phyloP scores from a whole-genome alignment of 2,329 filamentous ascomycete genomes.

The Zasmidium cellare region DNA sequence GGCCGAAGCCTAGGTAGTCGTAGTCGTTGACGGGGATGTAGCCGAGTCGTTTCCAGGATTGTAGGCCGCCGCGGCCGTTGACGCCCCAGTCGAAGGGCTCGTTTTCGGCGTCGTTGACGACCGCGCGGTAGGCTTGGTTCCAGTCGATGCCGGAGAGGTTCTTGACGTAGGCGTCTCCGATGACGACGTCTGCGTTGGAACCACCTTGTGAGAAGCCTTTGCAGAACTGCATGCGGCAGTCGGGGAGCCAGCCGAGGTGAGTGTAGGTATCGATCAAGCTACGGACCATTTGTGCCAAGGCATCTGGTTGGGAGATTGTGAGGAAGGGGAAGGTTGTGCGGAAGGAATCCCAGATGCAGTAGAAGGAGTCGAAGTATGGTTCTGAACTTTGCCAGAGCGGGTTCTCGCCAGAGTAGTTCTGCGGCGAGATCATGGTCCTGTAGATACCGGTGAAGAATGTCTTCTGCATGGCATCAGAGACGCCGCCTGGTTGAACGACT shows the following conservation, averaged over 20 bases:
- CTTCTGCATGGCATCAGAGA: conserved; percentile 54
- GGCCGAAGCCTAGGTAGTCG: conserved; percentile 65
- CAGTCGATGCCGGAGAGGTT: conserved; percentile 63
- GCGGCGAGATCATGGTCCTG: conserved; percentile 68
- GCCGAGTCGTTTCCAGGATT: conserved; percentile 67
- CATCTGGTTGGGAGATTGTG: conserved; percentile 61
- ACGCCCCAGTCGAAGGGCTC: conserved; percentile 69
- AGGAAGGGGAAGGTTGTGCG: conserved; percentile 64
- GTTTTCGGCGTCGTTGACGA: conserved; percentile 70
- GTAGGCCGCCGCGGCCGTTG: conserved; percentile 68
- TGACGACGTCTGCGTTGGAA: conserved; percentile 55
- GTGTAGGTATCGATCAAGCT: conserved; percentile 68
- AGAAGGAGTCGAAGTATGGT: conserved; percentile 71
- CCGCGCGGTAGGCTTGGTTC: conserved; percentile 66
- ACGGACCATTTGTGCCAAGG: conserved; percentile 65
- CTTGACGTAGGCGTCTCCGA: conserved; percentile 69
- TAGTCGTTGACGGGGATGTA: conserved; percentile 54
- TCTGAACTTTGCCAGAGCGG: conserved; percentile 63
- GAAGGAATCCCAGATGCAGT: conserved; percentile 66
- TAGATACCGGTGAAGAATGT: conserved; percentile 64
- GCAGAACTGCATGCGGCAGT: conserved; percentile 69
- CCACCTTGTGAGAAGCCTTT: conserved; percentile 62
- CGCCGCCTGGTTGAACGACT: conserved; percentile 36
- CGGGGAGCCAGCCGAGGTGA: conserved; percentile 69
- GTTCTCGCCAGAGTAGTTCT: conserved; percentile 70